These are phyloP conservation scores for Macadamia tetraphylla DNA, from an alignment of 164 flowering plant genomes.

Conservation along the genomic window DNA sequence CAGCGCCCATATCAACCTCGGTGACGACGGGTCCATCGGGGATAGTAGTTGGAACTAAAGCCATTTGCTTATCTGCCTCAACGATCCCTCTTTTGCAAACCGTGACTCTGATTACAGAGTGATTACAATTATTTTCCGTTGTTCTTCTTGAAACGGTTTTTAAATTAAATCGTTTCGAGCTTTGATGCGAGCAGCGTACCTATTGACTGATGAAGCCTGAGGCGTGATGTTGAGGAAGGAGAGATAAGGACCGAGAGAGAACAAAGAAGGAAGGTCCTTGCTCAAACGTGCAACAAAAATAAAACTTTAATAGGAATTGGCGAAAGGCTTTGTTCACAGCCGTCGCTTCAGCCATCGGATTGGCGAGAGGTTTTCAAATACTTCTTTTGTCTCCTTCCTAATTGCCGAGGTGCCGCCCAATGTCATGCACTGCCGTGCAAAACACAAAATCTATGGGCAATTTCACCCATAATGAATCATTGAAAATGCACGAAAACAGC, in stretches of 20 bases:
- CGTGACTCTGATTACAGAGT: neutral
- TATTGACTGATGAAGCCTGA: constrained; percentile 23
- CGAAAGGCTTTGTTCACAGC: no score
- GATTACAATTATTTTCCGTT: constrained; percentile 16
- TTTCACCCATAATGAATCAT: no score
- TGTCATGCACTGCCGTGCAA: no score
- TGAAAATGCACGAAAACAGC: no score
- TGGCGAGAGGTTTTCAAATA: no score
- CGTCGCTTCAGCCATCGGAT: no score
- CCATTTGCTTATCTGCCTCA: constrained; percentile 3
- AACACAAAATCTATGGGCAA: no score
- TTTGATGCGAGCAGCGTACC: constrained; percentile 37
- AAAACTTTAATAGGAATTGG: no score
- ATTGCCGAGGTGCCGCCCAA: no score
- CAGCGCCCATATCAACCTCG: constrained; percentile 69
- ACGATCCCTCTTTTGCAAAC: neutral
- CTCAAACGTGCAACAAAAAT: no score
- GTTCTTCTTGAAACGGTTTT: constrained; percentile 42
- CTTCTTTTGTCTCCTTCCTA: no score
- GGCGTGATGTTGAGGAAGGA: constrained; percentile 57
- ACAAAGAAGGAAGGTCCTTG: constrained; percentile 18
- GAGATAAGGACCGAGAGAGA: constrained; percentile 43
- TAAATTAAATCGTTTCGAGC: constrained; percentile 60
- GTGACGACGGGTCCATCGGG: constrained; percentile 2
- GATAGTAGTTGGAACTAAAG: constrained; percentile 10